These are phyloP conservation scores for Polychaeton citri DNA, from an alignment of 2,329 filamentous ascomycete species.

Conservation along the genomic window DNA sequence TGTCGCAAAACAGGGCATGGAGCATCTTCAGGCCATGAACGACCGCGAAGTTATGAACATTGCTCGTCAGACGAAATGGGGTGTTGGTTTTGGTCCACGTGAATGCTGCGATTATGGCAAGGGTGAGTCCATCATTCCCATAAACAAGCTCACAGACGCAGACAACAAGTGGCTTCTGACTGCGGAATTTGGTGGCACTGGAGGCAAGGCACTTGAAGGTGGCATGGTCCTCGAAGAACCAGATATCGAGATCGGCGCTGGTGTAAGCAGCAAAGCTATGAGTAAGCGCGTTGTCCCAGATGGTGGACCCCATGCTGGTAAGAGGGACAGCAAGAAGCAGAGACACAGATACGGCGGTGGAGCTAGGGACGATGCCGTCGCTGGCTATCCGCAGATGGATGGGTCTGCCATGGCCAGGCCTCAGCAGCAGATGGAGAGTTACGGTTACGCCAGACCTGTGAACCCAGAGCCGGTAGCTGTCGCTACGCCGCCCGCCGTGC, in stretches of 20 bases:
- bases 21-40: conserved; percentile 73
- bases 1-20: conserved; percentile 74
- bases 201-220: conserved; percentile 63
- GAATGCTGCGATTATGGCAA: conserved; percentile 95
- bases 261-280: conserved; percentile 74
- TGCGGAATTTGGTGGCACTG: conserved; percentile 85
- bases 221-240: conserved; percentile 92
- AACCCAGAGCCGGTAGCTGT: conserved; percentile 24
- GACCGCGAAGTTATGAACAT: conserved; percentile 58
- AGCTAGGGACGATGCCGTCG: conserved; percentile 1
- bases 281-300: conserved; percentile 22
- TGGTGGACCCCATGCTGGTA: conserved; percentile 13
- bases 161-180: conserved; percentile 96
- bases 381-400: conserved; percentile 7
- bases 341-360: conserved; percentile 8
- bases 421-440: conserved; percentile 12
- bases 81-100: conserved; percentile 88
- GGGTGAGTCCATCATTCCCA: conserved; percentile 85
- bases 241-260: conserved; percentile 95
- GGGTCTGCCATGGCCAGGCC: conserved; percentile 2
- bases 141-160: conserved; percentile 83
- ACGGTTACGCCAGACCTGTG: conserved; percentile 9
- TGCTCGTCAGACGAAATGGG: conserved; percentile 72
- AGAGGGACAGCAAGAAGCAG: conserved; percentile 4
- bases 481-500: conserved; percentile 26